phyloP scores from a whole-genome alignment of 108 stramenopile species.

The Parmales sp. region DNA sequence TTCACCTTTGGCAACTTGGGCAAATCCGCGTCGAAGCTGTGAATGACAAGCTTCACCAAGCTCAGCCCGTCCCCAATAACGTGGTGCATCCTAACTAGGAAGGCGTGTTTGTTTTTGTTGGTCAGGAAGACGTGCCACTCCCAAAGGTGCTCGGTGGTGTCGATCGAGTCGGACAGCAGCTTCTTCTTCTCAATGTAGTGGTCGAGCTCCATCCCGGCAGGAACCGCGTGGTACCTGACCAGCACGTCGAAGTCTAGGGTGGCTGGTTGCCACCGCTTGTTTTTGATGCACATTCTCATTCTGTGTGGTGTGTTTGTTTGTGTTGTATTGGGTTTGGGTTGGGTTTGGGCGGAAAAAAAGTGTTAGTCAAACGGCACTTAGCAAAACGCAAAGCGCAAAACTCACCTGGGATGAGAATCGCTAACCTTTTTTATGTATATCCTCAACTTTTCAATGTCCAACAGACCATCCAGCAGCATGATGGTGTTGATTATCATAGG shows the following conservation, averaged over 20 bases:
- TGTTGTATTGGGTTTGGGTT: too few relatives aligned
- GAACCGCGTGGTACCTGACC: not conserved
- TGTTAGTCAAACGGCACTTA: too few relatives aligned
- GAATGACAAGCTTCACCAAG: not conserved
- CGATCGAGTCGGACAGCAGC: not conserved
- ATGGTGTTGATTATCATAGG: conserved; percentile 5
- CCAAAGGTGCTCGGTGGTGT: not conserved
- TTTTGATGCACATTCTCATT: not conserved
- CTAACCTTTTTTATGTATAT: not conserved
- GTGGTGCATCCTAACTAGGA: not conserved
- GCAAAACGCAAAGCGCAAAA: not conserved
- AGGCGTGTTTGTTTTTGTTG: not conserved
- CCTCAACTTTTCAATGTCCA: not conserved
- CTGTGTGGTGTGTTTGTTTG: not conserved
- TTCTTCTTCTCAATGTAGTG: conserved; percentile 4
- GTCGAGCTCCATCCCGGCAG: not conserved
- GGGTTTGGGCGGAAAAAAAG: too few relatives aligned
- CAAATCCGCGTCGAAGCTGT: not conserved
- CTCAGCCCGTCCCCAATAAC: conserved; percentile 3
- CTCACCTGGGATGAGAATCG: not conserved
- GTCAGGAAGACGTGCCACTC: not conserved
- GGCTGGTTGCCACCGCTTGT: not conserved
- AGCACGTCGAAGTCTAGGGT: not conserved
- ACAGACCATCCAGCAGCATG: not conserved
- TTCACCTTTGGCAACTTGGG: too few relatives aligned